Evolutionary conservation across 108 stramenopile genomes (phyloP), one percentile per base, ranked within the genome.

Genomic region (Skeletonema grethae): DNA sequence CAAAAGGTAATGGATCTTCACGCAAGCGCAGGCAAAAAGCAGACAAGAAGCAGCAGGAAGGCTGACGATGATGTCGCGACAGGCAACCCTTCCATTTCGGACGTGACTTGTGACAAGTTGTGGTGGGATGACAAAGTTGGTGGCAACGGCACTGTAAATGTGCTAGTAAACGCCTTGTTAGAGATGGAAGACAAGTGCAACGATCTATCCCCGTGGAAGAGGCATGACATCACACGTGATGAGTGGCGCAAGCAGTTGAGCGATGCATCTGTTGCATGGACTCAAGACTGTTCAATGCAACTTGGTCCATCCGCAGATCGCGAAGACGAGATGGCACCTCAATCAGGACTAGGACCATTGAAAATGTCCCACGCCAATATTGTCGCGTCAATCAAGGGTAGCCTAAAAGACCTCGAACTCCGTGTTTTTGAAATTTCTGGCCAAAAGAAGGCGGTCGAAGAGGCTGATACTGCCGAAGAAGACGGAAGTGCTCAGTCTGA

Each of bases 391-490:
- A 39, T 88, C 18, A 85, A 81, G 77, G 85, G 29, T 20, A 66
- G 74, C 39, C 36, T 79, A 20, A 73, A 66, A 61, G 80, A 79
- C 34, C 53, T 79, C 20, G 69, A 81, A 43, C 16, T 64, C 28
- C 77, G 68, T 36, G 67, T 83, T 36, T 80, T 77, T 65, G 65
- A 73, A 57, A 76, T 89, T 10, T 83, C 89, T 30, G 89, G 90
- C 13, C 69, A 83, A 25, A 87, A 82, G 48, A 83, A 79, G 79
- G 85, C 85, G 25, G 73, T 81, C 8, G 77, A 84, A 65, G 90
- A 89, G 72, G 84, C 85, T 8, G 87, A 87, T 46, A 70, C 79
- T 30, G 89, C 83, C 57, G 89, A 86, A 28, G 90, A 88, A 11
- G 86, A 89, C 48, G 82, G 85, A 82, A 85, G 85, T n/a, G 62